Percentiles rank a stretch among this genome's conserved stretches.
Conservation (phyloP, 2,329 filamentous ascomycete species). For the Epichloe coenophiala region DNA sequence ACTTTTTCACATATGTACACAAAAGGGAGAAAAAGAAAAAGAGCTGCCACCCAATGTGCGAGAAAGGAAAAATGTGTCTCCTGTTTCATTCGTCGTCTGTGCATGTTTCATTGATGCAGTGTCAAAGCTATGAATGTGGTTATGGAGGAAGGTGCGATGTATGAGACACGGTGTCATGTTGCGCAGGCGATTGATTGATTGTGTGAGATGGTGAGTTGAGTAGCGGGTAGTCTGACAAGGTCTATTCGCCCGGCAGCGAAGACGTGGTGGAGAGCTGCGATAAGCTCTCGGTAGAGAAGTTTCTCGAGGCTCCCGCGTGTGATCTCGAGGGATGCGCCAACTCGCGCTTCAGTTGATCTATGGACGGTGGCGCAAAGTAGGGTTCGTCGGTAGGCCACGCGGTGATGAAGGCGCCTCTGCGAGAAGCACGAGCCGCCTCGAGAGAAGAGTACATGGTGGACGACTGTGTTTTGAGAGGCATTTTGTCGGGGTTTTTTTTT, state of each 20-base stretch:
- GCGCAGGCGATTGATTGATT: background rate
- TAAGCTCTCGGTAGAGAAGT: background rate
- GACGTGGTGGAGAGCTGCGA: background rate
- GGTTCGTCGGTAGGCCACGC: slow-evolving; percentile 17
- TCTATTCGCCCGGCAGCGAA: background rate
- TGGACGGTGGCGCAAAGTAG: slow-evolving; percentile 5
- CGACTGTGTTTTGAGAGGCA: background rate
- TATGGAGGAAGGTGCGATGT: background rate
- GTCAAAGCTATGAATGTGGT: background rate
- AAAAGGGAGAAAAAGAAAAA: background rate
- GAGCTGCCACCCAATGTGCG: background rate
- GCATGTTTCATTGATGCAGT: background rate
- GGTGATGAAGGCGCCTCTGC: slow-evolving; percentile 13
- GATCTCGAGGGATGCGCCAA: background rate
- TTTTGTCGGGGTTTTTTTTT: background rate
- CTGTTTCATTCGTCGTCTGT: background rate
- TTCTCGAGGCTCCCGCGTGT: background rate
- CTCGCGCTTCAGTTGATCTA: slow-evolving; percentile 1
- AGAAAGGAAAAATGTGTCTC: background rate
- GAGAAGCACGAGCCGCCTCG: slow-evolving; percentile 12
- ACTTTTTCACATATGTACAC: background rate
- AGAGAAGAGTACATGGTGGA: slow-evolving; percentile 11
- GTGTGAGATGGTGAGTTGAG: background rate
- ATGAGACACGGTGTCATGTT: background rate
- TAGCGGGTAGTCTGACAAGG: background rate